Evolutionary conservation across 257 asterid genomes (phyloP).

Genomic region (Oldenlandia corymbosa): DNA sequence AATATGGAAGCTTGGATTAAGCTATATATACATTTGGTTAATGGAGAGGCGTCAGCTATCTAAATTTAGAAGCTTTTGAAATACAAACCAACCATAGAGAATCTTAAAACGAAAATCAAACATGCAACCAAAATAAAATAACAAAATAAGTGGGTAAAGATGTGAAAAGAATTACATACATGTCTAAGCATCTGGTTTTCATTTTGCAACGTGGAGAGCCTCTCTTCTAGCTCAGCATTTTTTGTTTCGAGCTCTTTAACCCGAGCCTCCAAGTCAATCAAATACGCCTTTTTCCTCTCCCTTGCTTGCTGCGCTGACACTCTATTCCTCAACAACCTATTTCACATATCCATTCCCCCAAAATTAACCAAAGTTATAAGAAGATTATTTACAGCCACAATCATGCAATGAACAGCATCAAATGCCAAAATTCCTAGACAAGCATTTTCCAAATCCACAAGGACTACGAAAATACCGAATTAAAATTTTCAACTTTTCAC

Average conservation of each 20-base stretch:
- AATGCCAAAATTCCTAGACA: too few species aligned
- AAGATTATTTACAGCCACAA: too few species aligned
- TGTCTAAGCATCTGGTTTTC: conserved; percentile 99
- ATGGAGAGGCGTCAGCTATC: neutral
- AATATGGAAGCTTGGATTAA: neutral
- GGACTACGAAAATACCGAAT: too few species aligned
- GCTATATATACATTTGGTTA: too few species aligned
- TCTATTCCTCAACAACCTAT: conserved; percentile 94
- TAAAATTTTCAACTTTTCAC: too few species aligned
- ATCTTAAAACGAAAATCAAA: neutral
- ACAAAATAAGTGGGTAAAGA: neutral
- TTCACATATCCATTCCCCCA: conserved; percentile 10
- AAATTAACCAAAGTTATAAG: conserved; percentile 16
- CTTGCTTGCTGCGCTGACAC: conserved; percentile 99
- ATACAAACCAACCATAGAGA: neutral
- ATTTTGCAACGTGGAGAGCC: conserved; percentile 83
- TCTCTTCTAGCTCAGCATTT: conserved; percentile 94
- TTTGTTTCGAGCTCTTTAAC: conserved; percentile 87
- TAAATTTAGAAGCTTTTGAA: neutral
- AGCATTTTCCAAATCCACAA: too few species aligned
- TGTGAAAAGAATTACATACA: conserved; percentile 33
- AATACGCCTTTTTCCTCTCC: conserved; percentile 96
- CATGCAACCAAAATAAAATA: neutral
- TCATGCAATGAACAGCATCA: too few species aligned
- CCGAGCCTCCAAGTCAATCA: conserved; percentile 81